Percentiles rank a stretch among this genome's conserved stretches.
Conservation (phyloP, 768 basidiomycete genomes). For the Pulveroboletus sp. region DNA sequence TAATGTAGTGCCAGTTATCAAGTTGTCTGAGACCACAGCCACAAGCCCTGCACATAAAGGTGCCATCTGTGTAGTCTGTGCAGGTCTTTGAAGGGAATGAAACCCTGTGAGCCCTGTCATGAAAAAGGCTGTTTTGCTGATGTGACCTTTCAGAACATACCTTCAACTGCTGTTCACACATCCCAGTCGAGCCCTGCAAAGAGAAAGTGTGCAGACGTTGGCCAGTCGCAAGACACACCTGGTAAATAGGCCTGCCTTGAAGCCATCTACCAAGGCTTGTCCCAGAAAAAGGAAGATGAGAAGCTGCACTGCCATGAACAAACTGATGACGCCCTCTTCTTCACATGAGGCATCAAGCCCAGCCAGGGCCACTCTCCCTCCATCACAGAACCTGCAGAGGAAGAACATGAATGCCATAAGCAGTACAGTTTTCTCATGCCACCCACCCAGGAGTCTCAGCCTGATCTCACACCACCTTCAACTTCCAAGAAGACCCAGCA, state of each 20-base stretch:
- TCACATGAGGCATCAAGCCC: slow-evolving; percentile 11
- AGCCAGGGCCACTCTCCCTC: too few relatives aligned
- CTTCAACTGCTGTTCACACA: not conserved
- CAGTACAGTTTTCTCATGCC: slow-evolving; percentile 23
- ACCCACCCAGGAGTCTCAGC: slow-evolving; percentile 12
- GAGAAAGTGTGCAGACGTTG: slow-evolving; percentile 1
- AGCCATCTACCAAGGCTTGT: slow-evolving; percentile 16
- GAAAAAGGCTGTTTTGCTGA: too few relatives aligned
- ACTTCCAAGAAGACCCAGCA: slow-evolving; percentile 16
- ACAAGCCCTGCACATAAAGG: too few relatives aligned
- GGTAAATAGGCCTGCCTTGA: slow-evolving; percentile 1
- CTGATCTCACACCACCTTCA: not conserved
- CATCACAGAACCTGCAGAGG: not conserved
- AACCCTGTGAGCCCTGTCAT: too few relatives aligned
- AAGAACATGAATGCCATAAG: not conserved
- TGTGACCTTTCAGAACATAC: too few relatives aligned
- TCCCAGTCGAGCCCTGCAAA: slow-evolving; percentile 6
- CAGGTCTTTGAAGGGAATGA: too few relatives aligned
- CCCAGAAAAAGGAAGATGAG: slow-evolving; percentile 1
- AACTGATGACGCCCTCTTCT: slow-evolving; percentile 9
- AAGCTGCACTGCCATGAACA: too few relatives aligned
- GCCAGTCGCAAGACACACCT: too few relatives aligned
- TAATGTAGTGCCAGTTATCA: too few relatives aligned
- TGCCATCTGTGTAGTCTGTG: too few relatives aligned
- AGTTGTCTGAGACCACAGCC: too few relatives aligned